phyloP scores from a whole-genome alignment of 441 rosid genomes.

The Raphanus hybrid region DNA sequence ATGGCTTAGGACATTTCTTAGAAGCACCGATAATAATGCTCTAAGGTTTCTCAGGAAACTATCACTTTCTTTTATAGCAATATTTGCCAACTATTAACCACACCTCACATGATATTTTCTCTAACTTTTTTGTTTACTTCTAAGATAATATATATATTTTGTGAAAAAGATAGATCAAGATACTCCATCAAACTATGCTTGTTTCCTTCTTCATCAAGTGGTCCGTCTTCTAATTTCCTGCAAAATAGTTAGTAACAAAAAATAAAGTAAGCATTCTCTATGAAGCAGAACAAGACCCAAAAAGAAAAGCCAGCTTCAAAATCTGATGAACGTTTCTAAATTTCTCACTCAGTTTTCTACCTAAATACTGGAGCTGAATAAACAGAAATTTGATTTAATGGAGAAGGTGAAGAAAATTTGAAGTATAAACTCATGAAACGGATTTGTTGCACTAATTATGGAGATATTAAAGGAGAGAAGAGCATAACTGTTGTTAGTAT shows the following conservation, averaged over 20 bases:
- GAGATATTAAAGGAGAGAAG: slow-evolving; percentile 46
- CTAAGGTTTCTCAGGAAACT: neutral
- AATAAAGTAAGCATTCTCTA: neutral
- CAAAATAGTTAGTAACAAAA: neutral
- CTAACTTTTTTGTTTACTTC: slow-evolving; percentile 8
- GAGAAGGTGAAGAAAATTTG: slow-evolving; percentile 10
- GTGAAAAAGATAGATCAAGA: slow-evolving; percentile 19
- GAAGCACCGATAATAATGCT: neutral
- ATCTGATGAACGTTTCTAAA: slow-evolving; percentile 21
- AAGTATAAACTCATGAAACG: slow-evolving; percentile 26
- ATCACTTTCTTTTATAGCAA: slow-evolving; percentile 20
- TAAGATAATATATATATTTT: slow-evolving; percentile 8
- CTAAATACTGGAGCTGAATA: slow-evolving; percentile 9
- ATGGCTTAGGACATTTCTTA: no score
- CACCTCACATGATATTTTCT: slow-evolving; percentile 40
- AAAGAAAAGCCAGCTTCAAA: neutral
- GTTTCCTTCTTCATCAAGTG: slow-evolving; percentile 32
- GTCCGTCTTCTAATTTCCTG: slow-evolving; percentile 32
- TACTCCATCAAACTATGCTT: slow-evolving; percentile 10
- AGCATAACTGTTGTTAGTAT: slow-evolving; percentile 37
- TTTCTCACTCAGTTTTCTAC: neutral
- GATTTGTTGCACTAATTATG: slow-evolving; percentile 29
- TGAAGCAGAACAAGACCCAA: slow-evolving; percentile 11
- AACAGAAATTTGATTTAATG: neutral
- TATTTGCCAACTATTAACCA: slow-evolving; percentile 34